These are phyloP conservation scores for Solioccasus polychromus DNA, from an alignment of 768 basidiomycete genomes.

Conservation along the genomic window DNA sequence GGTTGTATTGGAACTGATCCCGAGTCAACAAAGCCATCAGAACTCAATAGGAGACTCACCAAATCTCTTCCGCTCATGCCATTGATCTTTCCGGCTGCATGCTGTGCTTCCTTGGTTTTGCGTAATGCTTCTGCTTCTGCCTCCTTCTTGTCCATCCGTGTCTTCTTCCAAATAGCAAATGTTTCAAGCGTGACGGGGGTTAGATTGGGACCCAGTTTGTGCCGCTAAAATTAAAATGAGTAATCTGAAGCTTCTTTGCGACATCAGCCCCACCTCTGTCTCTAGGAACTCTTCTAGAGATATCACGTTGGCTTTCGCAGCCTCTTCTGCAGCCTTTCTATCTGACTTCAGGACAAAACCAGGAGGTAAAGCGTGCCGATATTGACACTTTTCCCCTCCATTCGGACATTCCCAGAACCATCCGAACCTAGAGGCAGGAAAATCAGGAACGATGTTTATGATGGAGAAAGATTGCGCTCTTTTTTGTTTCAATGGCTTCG, in stretches of 20 bases:
- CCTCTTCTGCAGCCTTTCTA: constrained; percentile 87
- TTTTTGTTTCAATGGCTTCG: constrained; percentile 90
- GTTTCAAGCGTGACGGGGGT: constrained; percentile 92
- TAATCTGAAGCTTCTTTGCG: neutral
- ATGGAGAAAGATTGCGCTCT: constrained; percentile 38
- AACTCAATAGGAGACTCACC: constrained; percentile 42
- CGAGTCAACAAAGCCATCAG: constrained; percentile 5
- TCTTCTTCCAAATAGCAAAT: constrained; percentile 95
- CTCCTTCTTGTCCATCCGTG: constrained; percentile 89
- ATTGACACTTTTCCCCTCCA: constrained; percentile 82
- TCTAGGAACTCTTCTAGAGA: constrained; percentile 97
- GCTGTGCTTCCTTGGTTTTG: constrained; percentile 79
- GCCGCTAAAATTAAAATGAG: constrained; percentile 56
- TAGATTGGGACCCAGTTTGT: constrained; percentile 86
- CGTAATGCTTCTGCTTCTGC: constrained; percentile 80
- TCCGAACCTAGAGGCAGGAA: constrained; percentile 54
- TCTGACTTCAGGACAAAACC: constrained; percentile 96
- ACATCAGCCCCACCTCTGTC: constrained; percentile 72
- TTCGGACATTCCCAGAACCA: constrained; percentile 97
- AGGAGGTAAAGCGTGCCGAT: constrained; percentile 92
- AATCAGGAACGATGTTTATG: neutral
- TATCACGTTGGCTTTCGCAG: constrained; percentile 84
- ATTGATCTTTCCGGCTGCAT: constrained; percentile 81
- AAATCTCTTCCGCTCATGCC: constrained; percentile 97
- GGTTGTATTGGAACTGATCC: constrained; percentile 88